These are phyloP conservation scores for Takashimella koratensis DNA, from an alignment of 1,284 basidiomycete species.

Conservation along the genomic window DNA sequence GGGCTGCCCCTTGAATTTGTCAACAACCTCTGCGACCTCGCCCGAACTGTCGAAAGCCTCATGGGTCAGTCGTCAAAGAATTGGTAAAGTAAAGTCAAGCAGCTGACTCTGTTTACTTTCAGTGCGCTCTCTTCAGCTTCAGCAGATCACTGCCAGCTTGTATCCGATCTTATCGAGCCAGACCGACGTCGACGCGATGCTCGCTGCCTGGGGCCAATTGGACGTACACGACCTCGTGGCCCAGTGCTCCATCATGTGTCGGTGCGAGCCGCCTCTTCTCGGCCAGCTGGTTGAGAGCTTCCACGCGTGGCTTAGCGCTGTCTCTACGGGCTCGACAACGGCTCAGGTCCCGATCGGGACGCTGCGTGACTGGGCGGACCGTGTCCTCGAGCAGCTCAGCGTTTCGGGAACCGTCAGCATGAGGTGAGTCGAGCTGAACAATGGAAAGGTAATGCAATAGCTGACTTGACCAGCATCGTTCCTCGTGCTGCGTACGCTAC, in stretches of 20 bases:
- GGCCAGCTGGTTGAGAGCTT: slow-evolving; percentile 25
- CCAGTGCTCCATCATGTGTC: slow-evolving; percentile 31
- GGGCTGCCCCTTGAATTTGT: background rate
- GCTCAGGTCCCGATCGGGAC: slow-evolving; percentile 12
- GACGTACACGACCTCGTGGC: slow-evolving; percentile 26
- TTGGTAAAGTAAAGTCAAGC: no score
- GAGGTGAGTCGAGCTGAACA: background rate
- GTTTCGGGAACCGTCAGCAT: background rate
- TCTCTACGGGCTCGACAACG: slow-evolving; percentile 6
- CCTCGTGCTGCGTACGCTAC: slow-evolving; percentile 32
- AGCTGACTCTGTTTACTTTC: no score
- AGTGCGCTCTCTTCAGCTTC: slow-evolving; percentile 36
- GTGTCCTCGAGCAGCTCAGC: background rate
- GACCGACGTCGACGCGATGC: slow-evolving; percentile 27
- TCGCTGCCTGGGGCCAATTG: slow-evolving; percentile 31
- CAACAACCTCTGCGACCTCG: background rate
- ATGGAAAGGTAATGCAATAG: no score
- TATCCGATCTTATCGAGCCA: slow-evolving; percentile 30
- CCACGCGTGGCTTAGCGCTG: slow-evolving; percentile 25
- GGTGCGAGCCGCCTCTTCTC: slow-evolving; percentile 22
- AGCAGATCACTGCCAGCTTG: slow-evolving; percentile 35
- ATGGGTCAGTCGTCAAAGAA: slow-evolving; percentile 35
- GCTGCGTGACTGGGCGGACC: slow-evolving; percentile 23
- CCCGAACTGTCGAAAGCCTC: slow-evolving; percentile 8
- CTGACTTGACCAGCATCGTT: slow-evolving; percentile 20